Evolutionary conservation across 2,329 filamentous ascomycete genomes (phyloP), one percentile per base, ranked within the genome.

Genomic region (Meredithiella fracta): DNA sequence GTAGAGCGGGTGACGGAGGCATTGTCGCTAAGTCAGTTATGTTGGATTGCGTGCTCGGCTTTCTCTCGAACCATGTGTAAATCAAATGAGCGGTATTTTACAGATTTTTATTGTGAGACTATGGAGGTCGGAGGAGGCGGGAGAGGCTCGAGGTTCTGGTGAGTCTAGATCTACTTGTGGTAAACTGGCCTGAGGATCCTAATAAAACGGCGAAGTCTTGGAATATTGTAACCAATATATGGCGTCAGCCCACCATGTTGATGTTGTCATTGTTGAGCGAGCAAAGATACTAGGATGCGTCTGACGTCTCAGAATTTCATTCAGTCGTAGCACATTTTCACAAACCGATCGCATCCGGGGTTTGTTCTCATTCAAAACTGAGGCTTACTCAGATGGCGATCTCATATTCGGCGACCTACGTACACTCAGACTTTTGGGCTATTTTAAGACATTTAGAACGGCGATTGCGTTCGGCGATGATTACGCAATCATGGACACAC

Each of bases 361-460:
- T 34, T 34, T 34, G 5, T 5, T 34, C 11, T 5, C 29, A 34
- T 34, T 34, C 11, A 11, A 34, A 34, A 34, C 11, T 11, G 11
- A 34, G 29, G 29, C 29, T 34, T 34, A 34, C 29, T 5, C 29
- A 34, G 29, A 37, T 20, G 58, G 60, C 56, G 38, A 42, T 42
- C 56, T n/a, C 62, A 60, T 60, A 59, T 57, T 60, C 60, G 47
- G 59, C 57, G 51, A 61, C 54, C 29, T 51, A 38, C 54, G 29
- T 15, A 22, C 29, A 11, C 29, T 11, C 11, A 11, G 29, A 34
- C 49, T 34, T 49, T 23, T 15, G 22, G 9, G 20, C 22, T 55
- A 29, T n/a, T n/a, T n/a, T 5, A 52, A 17, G 50, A 26, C 50
- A 20, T 31, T 3, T 15, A 31, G 49, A 20, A 42, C 17, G 38